Evolutionary conservation across 768 basidiomycete genomes (phyloP), one percentile per base, ranked within the genome.

Genomic region (Suillus plorans): DNA sequence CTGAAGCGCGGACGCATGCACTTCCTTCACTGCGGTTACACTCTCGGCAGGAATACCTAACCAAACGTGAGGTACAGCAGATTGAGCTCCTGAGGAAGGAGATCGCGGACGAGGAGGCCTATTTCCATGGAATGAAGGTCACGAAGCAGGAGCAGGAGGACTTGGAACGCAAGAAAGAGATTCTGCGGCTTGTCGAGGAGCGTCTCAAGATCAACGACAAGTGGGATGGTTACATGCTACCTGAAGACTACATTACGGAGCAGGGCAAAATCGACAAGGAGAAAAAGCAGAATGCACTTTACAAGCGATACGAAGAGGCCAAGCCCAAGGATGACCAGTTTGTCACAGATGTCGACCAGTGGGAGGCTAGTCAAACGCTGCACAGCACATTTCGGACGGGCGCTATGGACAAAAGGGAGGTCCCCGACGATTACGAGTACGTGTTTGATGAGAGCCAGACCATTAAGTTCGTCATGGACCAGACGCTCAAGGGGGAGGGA

Each of bases 381-480:
- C 89, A 94, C 71, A 94, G 94, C 70, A 91, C 92, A 16, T 93
- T 98, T 80, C 90, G 87, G 74, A 90, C 89, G 4, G 95, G 97
- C 36, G 95, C 97, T 2, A 75, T 96, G 87, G 97, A 99, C 77
- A 94, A 93, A 76, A 84, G 77, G 49, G 89, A 92, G 66, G 66
- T 91, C 22, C 86, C 89, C 37, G 94, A 95, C 41, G 88, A 90
- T 50, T 99, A 97, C 71, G 97, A 99, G 64, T 99, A 95, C 74
- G 97, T 99, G 55, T 98, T 99, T 71, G 97, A 99, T 76, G 97
- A 99, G 76, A 92, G 88, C 71, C 97, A 97, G 78, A 95, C 94
- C 25, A 99, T 99, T 75, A 84, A 93, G 74, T 99, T 97, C 78
- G 90, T 97, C 72, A 88, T 95, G 87, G 95, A 95, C 66, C 79